Evolutionary conservation across 306 rosid species (phyloP).

Genomic region (Quercus berberidifolia): DNA sequence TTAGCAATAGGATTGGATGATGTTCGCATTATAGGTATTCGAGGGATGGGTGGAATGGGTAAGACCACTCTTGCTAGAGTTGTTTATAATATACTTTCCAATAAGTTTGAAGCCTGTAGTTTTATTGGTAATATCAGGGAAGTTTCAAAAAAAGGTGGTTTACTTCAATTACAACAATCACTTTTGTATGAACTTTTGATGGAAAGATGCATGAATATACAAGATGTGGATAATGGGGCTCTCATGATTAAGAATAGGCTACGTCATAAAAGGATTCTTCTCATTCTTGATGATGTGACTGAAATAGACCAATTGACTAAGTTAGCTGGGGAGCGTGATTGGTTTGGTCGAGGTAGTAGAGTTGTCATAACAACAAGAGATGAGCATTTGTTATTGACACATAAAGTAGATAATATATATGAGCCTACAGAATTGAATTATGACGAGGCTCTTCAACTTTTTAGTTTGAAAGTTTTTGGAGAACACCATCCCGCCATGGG

Average conservation of each 20-base stretch:
- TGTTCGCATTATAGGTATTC: no score
- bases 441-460: conserved; percentile 10
- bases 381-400: conserved; percentile 9
- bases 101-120: no score
- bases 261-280: not conserved
- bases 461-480: not conserved
- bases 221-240: not conserved
- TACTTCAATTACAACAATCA: no score
- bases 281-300: conserved; percentile 9
- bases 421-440: conserved; percentile 10
- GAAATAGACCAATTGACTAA: not conserved
- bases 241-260: conserved; percentile 3
- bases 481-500: no score
- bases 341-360: not conserved
- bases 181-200: no score
- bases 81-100: no score
- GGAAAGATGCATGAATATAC: no score
- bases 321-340: not conserved
- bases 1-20: no score
- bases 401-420: not conserved
- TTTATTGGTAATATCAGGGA: no score
- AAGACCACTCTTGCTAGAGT: no score
- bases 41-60: no score
- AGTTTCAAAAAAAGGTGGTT: no score
- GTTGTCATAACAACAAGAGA: conserved; percentile 19